phyloP scores from a whole-genome alignment of 2,329 filamentous ascomycete genomes.

The Stenocarpella maydis region DNA sequence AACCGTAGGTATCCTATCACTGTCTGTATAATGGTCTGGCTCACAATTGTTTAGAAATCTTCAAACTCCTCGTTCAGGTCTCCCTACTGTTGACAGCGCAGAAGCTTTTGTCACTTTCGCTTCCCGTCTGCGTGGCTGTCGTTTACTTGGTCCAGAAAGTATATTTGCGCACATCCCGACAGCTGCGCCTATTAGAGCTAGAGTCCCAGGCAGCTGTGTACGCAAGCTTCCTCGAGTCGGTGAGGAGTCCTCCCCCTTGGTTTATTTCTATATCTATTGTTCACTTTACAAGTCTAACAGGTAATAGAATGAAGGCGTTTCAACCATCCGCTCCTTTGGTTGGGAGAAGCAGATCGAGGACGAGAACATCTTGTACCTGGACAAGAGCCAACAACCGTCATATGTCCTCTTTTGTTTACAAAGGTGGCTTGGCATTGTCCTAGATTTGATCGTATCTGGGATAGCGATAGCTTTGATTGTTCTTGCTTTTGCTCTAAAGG shows the following conservation, averaged over 20 bases:
- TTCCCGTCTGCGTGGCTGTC: background rate
- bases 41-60: background rate
- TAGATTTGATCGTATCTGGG: background rate
- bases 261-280: too few species aligned
- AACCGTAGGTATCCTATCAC: background rate
- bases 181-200: background rate
- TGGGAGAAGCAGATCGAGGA: constrained; percentile 3
- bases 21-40: background rate
- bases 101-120: background rate
- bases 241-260: background rate
- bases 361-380: background rate
- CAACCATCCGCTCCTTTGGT: background rate
- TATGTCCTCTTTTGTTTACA: background rate
- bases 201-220: background rate
- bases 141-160: background rate
- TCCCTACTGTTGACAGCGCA: background rate
- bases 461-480: background rate
- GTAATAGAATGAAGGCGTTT: background rate
- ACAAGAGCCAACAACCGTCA: background rate
- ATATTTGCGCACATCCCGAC: background rate
- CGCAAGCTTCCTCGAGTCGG: background rate
- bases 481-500: background rate
- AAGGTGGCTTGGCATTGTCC: background rate
- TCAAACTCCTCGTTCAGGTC: background rate
- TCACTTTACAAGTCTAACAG: too few species aligned